Evolutionary conservation across 495 filamentous ascomycete genomes (phyloP), one percentile per base, ranked within the genome.

Genomic region (Lasiosphaeria hispida): DNA sequence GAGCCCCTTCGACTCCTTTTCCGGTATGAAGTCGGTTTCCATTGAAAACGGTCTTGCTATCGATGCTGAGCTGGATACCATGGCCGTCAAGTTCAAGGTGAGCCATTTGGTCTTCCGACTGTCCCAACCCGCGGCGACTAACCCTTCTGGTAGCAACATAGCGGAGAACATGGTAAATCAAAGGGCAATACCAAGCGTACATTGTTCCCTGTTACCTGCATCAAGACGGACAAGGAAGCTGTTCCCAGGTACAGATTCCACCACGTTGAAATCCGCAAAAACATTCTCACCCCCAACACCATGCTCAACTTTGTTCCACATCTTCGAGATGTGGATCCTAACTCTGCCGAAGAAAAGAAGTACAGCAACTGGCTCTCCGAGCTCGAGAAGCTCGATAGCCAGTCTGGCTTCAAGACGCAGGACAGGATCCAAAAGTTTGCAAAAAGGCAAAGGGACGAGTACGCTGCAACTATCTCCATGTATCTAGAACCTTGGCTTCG

Each of bases 241-340:
- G 73, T 75, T 3, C 77, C 77, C 15, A 54, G 62, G 7, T 80
- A 80, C 54, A 57, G 71, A 19, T 79, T 77, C 48, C 77, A 79
- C 45, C 75, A 78, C 58, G 74, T 78, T n/a, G 75, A 79, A 56
- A 73, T 80, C n/a, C 68, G 58, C 57, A 79, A 75, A 40, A 79
- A 79, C 42, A 75, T 80, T 11, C 71, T 78, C 33, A 72, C 75
- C 1, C 73, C 76, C 0, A 76, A 80, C 60, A 76, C 76, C 11
- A 75, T 75, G 69, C 73, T 79, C 39, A 77, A 69, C 36, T 80
- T 77, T 53, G 72, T 78, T 5, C 77, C 77, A 7, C 76, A 80
- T 60, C 62, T 78, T 34, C 68, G 75, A 38, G 77, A 80, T 43
- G 61, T 80, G 8, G 75, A 77, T 14, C 72, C 73, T 0, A 71